Evolutionary conservation across 164 flowering plant species (phyloP), one percentile per base, ranked within the genome.

Genomic region (Malania oleifera): DNA sequence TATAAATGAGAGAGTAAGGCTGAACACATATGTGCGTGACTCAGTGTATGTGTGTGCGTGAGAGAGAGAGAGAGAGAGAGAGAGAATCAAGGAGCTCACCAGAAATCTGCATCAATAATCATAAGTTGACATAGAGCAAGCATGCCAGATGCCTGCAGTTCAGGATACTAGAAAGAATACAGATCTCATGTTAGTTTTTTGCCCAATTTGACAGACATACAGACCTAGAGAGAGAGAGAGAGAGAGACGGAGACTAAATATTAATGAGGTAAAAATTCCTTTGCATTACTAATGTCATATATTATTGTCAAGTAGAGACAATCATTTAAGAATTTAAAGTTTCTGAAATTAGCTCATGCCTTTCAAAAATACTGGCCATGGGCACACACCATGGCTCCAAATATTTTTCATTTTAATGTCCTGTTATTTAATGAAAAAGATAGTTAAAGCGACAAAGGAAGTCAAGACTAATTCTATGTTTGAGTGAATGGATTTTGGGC

Each of bases 121-220:
- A 95, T 95, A 53, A 88, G 81, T 44, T 83, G 80, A 61, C 96
- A 90, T 48, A 95, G 69, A 58, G 97, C 95, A 63, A 95, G 95
- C 96, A 90, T 85, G 38, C 76, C 96, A 62, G 97, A 82, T 56
- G 92, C 96, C 55, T 95, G 97, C 44, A 95, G 73, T 55, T 78
- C 89, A 28, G 93, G 93, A 66, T 80, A 72, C 99, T 95, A 37
- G 67, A 67, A 75, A 52, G 26, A 58, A 22, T 29, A 61, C 13
- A 62, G 46, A 43, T 43, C 13, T n/a, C 41, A 25, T 35, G 59
- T 67, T 47, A 64, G 66, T 51, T 61, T 48, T 8, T 12, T 50
- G n/a, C 17, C 20, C 24, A 65, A 19, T 4, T 38, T 6, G 14
- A 39, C 10, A 53, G 34, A 38, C 19, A 45, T 14, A 24, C 25